These are phyloP conservation scores for Vairimorpha ceranae DNA, from an alignment of 371 early-diverging fungal genomes.

Conservation along the genomic window DNA sequence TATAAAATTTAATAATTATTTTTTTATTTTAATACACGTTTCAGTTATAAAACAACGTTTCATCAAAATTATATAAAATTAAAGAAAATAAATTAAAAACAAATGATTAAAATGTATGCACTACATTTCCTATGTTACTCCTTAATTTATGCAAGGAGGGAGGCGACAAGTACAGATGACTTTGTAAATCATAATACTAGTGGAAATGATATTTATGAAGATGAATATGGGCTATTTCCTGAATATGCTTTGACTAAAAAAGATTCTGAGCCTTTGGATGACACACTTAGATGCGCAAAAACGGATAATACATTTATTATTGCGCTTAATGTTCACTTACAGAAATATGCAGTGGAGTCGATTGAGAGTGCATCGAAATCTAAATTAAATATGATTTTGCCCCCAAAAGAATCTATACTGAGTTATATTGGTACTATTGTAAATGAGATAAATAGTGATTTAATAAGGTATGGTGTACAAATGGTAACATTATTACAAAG, in stretches of 20 bases:
- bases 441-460: conserved; percentile 43
- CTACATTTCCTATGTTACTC: background rate
- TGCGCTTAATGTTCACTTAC: conserved; percentile 41
- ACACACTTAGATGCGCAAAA: conserved; percentile 23
- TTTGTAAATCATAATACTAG: background rate
- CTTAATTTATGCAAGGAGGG: background rate
- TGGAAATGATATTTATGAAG: background rate
- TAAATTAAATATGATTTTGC: conserved; percentile 3
- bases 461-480: conserved; percentile 41
- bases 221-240: conserved; percentile 5
- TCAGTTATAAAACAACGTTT: background rate
- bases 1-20: background rate
- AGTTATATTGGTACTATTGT: conserved; percentile 40
- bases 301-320: conserved; percentile 34
- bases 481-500: conserved; percentile 21
- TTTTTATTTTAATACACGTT: background rate
- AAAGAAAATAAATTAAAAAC: background rate
- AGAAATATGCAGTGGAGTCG: conserved; percentile 29
- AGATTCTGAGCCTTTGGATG: background rate
- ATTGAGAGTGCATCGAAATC: conserved; percentile 17
- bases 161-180: background rate
- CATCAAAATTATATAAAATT: conserved; percentile 4
- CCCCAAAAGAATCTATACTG: conserved; percentile 5
- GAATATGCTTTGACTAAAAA: background rate
- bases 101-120: background rate